Evolutionary conservation across 2,329 filamentous ascomycete genomes (phyloP).

Genomic region (Diaporthe sp.): DNA sequence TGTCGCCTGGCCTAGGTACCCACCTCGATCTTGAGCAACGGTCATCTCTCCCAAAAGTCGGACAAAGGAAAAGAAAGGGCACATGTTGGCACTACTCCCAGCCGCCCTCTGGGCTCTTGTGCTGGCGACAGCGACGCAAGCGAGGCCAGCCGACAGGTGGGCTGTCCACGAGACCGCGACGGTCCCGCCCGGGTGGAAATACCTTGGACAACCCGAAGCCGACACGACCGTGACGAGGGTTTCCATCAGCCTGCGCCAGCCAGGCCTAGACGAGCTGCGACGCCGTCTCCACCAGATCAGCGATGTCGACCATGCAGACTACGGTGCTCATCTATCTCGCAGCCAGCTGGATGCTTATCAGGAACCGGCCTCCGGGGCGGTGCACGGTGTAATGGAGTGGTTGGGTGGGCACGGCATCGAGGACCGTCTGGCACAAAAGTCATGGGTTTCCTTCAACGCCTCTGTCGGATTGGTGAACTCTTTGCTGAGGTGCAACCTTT

Average conservation of each 20-base stretch:
- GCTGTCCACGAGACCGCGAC: neutral
- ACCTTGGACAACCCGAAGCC: neutral
- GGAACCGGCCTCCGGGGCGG: neutral
- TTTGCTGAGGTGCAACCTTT: slow-evolving; percentile 4
- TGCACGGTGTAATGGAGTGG: neutral
- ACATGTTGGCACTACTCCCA: neutral
- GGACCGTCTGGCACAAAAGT: neutral
- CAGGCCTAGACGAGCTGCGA: slow-evolving; percentile 18
- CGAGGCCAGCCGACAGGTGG: slow-evolving; percentile 5
- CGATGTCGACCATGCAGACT: neutral
- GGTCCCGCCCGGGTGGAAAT: neutral
- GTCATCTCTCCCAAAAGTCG: neutral
- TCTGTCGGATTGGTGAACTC: slow-evolving; percentile 11
- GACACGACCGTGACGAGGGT: neutral
- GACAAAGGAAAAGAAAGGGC: neutral
- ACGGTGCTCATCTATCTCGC: neutral
- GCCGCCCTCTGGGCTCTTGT: slow-evolving; percentile 6
- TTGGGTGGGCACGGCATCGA: slow-evolving; percentile 10
- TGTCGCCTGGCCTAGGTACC: neutral
- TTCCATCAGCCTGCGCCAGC: slow-evolving; percentile 1
- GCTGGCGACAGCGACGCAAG: slow-evolving; percentile 10
- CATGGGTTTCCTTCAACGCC: slow-evolving; percentile 11
- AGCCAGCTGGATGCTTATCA: slow-evolving; percentile 1
- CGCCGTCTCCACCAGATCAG: slow-evolving; percentile 11
- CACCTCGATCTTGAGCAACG: neutral